Percentiles rank a stretch among this genome's conserved stretches.
phyloP scores from a whole-genome alignment of 495 filamentous ascomycete genomes.

The Talaromyces thailandensis region DNA sequence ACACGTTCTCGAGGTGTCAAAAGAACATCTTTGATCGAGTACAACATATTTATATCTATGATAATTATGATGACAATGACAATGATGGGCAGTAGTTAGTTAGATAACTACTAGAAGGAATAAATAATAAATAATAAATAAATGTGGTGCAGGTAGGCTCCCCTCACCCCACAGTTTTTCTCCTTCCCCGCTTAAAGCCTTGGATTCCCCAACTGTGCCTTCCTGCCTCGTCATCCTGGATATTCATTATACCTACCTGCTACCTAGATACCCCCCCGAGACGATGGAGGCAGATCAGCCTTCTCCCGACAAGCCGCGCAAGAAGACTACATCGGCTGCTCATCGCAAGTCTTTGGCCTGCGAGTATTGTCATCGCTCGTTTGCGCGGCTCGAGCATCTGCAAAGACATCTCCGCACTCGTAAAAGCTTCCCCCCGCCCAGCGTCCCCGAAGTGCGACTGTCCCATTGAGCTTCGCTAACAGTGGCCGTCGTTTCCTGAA shows the following conservation, averaged over 20 bases:
- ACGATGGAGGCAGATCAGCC: conserved; percentile 38
- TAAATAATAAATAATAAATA: too few relatives aligned
- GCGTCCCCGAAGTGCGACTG: background rate
- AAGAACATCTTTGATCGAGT: background rate
- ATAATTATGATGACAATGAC: background rate
- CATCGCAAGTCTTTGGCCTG: conserved; percentile 41
- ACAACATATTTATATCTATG: background rate
- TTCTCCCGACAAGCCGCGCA: conserved; percentile 31
- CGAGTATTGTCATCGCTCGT: conserved; percentile 41
- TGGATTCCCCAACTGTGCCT: background rate
- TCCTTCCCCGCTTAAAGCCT: background rate
- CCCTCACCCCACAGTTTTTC: conserved; percentile 1
- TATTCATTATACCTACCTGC: background rate
- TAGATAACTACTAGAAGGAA: too few relatives aligned
- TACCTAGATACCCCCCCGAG: background rate
- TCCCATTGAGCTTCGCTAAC: background rate
- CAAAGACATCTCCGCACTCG: conserved; percentile 47
- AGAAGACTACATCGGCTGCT: conserved; percentile 25
- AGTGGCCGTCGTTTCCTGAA: conserved; percentile 17
- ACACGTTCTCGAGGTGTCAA: background rate
- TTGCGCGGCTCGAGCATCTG: conserved; percentile 44
- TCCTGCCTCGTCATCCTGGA: background rate
- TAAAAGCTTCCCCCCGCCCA: conserved; percentile 21
- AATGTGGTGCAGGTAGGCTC: background rate
- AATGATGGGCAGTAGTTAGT: background rate